Base-by-base conservation (phyloP, 805 yeast genomes). In the Myxozyma neglecta region DNA sequence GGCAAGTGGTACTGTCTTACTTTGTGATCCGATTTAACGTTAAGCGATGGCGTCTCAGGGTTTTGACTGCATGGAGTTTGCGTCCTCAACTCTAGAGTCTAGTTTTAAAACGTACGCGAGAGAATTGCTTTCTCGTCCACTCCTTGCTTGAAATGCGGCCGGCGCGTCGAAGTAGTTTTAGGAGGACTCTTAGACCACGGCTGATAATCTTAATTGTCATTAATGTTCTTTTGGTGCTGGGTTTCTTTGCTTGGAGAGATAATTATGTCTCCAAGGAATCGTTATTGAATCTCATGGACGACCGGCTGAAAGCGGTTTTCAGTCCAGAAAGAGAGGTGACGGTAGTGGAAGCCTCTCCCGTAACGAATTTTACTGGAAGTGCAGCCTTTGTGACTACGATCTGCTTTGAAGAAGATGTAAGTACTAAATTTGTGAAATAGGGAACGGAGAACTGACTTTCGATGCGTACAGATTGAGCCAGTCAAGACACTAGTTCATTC, bases 401-500 rank as follows among this genome's bases (percentile, higher is more conserved):
- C 14, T 64, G 67, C 53, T 20, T 46, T 49, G 56, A 53, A 14
- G 42, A 34, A 16, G 67, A 64, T 39, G 67, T 64, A 44, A 37
- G 66, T 61, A n/a, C 10, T 34, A n/a, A 36, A 14, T 34, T n/a
- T 13, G 24, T 29, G 11, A 34, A 13, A 13, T 24, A 1, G 14
- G 40, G 14, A 11, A 3, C 14, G 42, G 16, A 48, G 44, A 20
- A 18, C 16, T 37, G 44, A 50, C 51, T 56, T 29, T 51, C 14
- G 13, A 29, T 24, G 29, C 6, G n/a, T 29, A 6, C 37, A 64
- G 67, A 35, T 61, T 44, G 35, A 47, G 9, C 61, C 66, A n/a
- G 59, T 51, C 2, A 56, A 62, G 2, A 46, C 61, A 1, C 52
- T 64, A 11, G 67, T 64, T 36, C 65, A 64, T 32, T 64, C 67